Evolutionary conservation across 2,329 filamentous ascomycete genomes (phyloP).

Genomic region (Chrysoporthe puriensis): DNA sequence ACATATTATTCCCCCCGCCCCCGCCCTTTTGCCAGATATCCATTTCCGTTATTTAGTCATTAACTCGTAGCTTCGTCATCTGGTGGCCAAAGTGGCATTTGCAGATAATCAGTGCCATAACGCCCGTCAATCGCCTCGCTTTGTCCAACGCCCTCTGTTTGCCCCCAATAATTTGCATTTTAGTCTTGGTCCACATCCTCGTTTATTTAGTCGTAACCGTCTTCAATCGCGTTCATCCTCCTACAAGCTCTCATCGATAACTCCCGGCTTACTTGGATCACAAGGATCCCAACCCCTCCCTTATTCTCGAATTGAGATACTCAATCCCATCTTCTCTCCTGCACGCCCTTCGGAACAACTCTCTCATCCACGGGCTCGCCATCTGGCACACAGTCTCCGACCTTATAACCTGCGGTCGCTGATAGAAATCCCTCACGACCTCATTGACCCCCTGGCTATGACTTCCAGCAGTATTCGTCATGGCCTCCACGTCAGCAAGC

Average conservation of each 20-base stretch:
- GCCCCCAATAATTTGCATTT: not conserved
- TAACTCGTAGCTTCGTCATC: not conserved
- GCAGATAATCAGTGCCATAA: not conserved
- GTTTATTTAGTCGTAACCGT: not conserved
- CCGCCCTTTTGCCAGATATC: too few species aligned
- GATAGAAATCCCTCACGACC: conserved; percentile 68
- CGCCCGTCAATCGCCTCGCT: not conserved
- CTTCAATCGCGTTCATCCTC: not conserved
- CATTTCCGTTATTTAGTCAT: not conserved
- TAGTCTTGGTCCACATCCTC: not conserved
- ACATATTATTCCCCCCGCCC: too few species aligned
- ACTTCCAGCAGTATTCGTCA: conserved; percentile 30
- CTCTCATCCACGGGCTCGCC: conserved; percentile 79
- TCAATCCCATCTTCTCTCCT: conserved; percentile 64
- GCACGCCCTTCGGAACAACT: conserved; percentile 70
- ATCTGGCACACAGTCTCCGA: conserved; percentile 70
- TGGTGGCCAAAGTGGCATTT: not conserved
- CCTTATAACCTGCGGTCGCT: conserved; percentile 57
- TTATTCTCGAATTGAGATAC: conserved; percentile 61
- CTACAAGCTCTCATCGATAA: not conserved
- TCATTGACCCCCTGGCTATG: conserved; percentile 6
- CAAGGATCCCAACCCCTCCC: conserved; percentile 57
- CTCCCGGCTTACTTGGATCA: not conserved
- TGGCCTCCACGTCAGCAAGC: conserved; percentile 47
- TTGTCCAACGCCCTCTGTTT: not conserved